Percentiles rank a stretch among this genome's conserved stretches.
These are phyloP conservation scores for Mycena capillaripes DNA, from an alignment of 768 basidiomycete genomes.

Conservation along the genomic window DNA sequence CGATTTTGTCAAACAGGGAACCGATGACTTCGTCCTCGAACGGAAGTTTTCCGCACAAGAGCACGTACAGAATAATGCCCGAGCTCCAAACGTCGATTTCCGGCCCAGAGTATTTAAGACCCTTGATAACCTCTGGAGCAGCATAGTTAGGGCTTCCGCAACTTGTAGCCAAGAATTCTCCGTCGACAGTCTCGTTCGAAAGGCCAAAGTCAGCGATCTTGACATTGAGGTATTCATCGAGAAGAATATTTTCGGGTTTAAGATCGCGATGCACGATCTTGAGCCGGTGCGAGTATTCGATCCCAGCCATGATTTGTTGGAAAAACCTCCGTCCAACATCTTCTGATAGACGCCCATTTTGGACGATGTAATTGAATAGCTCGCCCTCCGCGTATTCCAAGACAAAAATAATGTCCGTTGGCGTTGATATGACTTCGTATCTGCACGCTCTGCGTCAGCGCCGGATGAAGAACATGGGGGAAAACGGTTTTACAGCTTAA, in stretches of 20 bases:
- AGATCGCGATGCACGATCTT: conserved; percentile 99
- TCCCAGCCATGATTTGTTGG: conserved; percentile 97
- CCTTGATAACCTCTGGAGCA: conserved; percentile 97
- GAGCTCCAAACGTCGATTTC: conserved; percentile 99
- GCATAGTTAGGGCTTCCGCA: conserved; percentile 99
- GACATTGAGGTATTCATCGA: conserved; percentile 88
- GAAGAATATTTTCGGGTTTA: conserved; percentile 95
- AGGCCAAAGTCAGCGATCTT: conserved; percentile 99
- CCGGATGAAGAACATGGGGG: conserved; percentile 26
- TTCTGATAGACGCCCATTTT: conserved; percentile 93
- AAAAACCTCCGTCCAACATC: conserved; percentile 93
- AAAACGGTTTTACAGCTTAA: conserved; percentile 83
- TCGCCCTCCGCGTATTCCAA: conserved; percentile 97
- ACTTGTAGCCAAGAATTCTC: conserved; percentile 96
- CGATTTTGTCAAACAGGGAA: conserved; percentile 93
- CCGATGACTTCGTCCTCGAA: conserved; percentile 99
- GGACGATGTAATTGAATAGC: conserved; percentile 97
- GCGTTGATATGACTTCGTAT: conserved; percentile 92
- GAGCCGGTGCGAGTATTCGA: conserved; percentile 96
- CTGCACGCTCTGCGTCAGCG: conserved; percentile 51
- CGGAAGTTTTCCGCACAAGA: conserved; percentile 94
- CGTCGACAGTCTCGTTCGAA: conserved; percentile 95
- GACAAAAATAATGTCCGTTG: conserved; percentile 97
- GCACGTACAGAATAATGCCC: conserved; percentile 98
- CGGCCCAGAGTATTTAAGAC: conserved; percentile 95